phyloP scores from a whole-genome alignment of 176 grass and related monocot genomes.

The Phoenix dactylifera region DNA sequence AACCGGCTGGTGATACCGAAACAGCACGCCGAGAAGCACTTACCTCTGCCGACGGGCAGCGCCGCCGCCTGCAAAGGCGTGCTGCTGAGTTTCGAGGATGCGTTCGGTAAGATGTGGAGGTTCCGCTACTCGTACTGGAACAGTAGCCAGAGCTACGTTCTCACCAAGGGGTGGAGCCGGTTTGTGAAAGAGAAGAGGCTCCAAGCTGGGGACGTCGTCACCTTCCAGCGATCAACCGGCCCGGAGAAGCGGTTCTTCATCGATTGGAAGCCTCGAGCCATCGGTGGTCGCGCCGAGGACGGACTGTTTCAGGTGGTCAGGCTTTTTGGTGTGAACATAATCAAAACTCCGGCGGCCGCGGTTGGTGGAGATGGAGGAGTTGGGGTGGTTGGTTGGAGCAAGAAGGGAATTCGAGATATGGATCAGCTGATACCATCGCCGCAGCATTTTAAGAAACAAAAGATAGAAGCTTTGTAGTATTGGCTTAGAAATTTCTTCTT shows the following conservation, averaged over 20 bases:
- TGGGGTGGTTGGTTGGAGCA: background rate
- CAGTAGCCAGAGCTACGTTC: constrained; percentile 99
- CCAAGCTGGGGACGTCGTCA: constrained; percentile 59
- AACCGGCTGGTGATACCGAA: constrained; percentile 92
- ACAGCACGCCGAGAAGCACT: constrained; percentile 95
- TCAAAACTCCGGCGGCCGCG: constrained; percentile 7
- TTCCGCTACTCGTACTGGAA: constrained; percentile 98
- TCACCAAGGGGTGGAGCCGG: constrained; percentile 89
- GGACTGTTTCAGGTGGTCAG: constrained; percentile 19
- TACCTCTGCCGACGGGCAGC: constrained; percentile 28
- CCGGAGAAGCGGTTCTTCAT: constrained; percentile 56
- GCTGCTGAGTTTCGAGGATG: constrained; percentile 81
- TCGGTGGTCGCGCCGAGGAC: background rate
- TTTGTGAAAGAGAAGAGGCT: constrained; percentile 94
- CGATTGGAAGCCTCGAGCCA: constrained; percentile 49
- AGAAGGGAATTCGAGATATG: no score
- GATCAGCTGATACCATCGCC: no score
- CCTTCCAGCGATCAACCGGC: constrained; percentile 45
- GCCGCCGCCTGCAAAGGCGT: constrained; percentile 41
- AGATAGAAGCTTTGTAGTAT: no score
- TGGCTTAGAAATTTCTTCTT: no score
- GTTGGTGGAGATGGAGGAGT: constrained; percentile 1
- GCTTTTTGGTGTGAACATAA: constrained; percentile 69
- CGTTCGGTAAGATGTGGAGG: constrained; percentile 64
- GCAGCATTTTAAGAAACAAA: no score